Conservation (phyloP, 2,329 filamentous ascomycete genomes). For the Venturia nashicola region DNA sequence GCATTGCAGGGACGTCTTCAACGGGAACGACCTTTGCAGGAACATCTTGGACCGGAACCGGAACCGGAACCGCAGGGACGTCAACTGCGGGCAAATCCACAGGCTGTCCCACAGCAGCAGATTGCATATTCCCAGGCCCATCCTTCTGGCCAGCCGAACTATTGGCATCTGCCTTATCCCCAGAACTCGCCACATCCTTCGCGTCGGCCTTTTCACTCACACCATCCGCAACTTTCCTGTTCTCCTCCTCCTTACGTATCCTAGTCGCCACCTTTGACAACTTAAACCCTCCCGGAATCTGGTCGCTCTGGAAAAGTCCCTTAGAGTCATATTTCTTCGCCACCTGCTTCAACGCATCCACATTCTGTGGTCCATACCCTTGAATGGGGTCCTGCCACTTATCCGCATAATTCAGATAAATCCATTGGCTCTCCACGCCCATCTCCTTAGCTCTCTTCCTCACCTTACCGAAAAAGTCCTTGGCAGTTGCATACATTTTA, state of each 20-base stretch:
- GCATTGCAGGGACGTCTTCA: too few relatives aligned
- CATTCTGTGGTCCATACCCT: slow-evolving; percentile 29
- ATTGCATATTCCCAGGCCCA: too few relatives aligned
- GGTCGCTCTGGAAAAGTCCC: slow-evolving; percentile 24
- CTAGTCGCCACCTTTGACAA: slow-evolving; percentile 12
- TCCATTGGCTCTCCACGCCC: slow-evolving; percentile 21
- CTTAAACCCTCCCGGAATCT: slow-evolving; percentile 34
- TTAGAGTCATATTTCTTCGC: slow-evolving; percentile 28
- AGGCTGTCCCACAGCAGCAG: too few relatives aligned
- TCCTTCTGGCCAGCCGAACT: too few relatives aligned
- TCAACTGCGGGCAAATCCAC: too few relatives aligned
- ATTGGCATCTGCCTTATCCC: too few relatives aligned
- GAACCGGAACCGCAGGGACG: too few relatives aligned
- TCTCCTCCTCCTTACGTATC: background rate
- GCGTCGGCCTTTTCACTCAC: background rate
- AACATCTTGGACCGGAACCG: too few relatives aligned
- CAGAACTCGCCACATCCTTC: background rate
- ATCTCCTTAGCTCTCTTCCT: slow-evolving; percentile 6
- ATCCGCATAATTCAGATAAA: slow-evolving; percentile 38
- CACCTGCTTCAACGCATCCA: slow-evolving; percentile 21
- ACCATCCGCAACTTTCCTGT: background rate
- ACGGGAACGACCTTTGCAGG: too few relatives aligned
- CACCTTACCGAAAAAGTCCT: background rate
- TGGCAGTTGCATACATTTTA: background rate
- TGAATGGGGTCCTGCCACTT: slow-evolving; percentile 29